phyloP scores from a whole-genome alignment of 2,329 filamentous ascomycete genomes.

The Cadophora sp. region DNA sequence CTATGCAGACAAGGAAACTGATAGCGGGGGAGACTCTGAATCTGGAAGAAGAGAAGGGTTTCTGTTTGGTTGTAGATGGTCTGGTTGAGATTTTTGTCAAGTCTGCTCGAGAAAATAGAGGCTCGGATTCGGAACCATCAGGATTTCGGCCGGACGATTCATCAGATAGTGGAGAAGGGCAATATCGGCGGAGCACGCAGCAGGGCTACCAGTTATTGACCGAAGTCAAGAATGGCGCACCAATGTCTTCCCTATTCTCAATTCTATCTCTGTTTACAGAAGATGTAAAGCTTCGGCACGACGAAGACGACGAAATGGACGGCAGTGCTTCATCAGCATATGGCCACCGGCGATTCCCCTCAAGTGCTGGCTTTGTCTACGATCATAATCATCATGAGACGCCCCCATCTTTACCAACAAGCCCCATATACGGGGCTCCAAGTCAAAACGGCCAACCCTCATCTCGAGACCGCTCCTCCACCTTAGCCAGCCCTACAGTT shows the following conservation, averaged over 20 bases:
- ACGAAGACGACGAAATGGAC: slow-evolving; percentile 59
- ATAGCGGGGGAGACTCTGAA: slow-evolving; percentile 96
- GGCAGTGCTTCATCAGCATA: slow-evolving; percentile 47
- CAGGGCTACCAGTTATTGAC: slow-evolving; percentile 95
- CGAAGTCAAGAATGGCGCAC: slow-evolving; percentile 96
- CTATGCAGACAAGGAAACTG: slow-evolving; percentile 97
- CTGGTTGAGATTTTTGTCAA: slow-evolving; percentile 98
- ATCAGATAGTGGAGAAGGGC: slow-evolving; percentile 74
- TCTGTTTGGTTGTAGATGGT: slow-evolving; percentile 96
- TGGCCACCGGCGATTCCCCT: slow-evolving; percentile 38
- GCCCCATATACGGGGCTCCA: slow-evolving; percentile 42
- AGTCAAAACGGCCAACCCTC: slow-evolving; percentile 52
- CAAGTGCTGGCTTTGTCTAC: slow-evolving; percentile 39
- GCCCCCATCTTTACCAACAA: slow-evolving; percentile 44
- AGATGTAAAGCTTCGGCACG: slow-evolving; percentile 80
- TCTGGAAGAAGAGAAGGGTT: slow-evolving; percentile 96
- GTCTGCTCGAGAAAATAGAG: slow-evolving; percentile 66
- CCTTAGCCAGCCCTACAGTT: slow-evolving; percentile 43
- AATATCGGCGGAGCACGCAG: slow-evolving; percentile 63
- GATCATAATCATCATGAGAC: slow-evolving; percentile 39
- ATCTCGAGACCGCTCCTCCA: slow-evolving; percentile 55
- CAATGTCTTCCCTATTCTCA: slow-evolving; percentile 98
- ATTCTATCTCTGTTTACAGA: slow-evolving; percentile 97
- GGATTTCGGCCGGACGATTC: slow-evolving; percentile 53
- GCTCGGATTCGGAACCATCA: slow-evolving; percentile 50